Base-by-base conservation (phyloP, 441 rosid genomes). In the Gossypium davidsonii region DNA sequence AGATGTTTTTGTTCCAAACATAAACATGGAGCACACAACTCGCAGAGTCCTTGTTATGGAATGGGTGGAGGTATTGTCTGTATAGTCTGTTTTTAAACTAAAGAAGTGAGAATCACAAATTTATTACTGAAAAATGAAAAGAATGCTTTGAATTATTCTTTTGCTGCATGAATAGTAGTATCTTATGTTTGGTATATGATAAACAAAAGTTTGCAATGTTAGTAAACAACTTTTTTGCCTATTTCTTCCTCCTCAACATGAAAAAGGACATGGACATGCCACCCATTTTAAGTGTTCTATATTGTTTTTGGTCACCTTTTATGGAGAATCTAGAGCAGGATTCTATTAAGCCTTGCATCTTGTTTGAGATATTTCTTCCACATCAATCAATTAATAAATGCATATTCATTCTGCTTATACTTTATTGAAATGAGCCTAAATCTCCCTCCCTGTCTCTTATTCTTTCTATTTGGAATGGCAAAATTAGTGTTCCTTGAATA, bases 1-100 rank as follows among this genome's bases (percentile, higher is more conserved):
- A 74, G 96, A 94, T 87, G 96, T 94, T 76, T 39, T 84, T 75
- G 94, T 94, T 85, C 98, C 98, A 69, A 79, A 89, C 76, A 91
- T 92, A 95, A 86, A 87, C 74, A 62, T 79, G 75, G 92, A 90
- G 80, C 77, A 86, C 80, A 89, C 97, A 81, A 92, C 97, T 76
- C 87, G 88, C 56, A 92, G 80, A 82, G 96, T 94, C 76, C 92
- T 94, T 81, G 89, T 86, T 18, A 94, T 92, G 98, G 96, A 92
- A 77, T 94, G 98, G 98, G 83, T 94, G 76, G 97, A 90, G 98
- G 98, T 94, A 87, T 67, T 69, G 60, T 18, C 46, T 70, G 15
- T 44, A 28, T 21, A 34, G 21, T 28, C 65, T 23, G 0, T 25
- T 49, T 49, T 5, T 10, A 6, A 21, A 10, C 34, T 51, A 31